A percentile compares a stretch with the other conserved stretches of the same genome.
Conservation (phyloP, 371 early-diverging fungal species). For the Lichtheimia corymbifera region DNA sequence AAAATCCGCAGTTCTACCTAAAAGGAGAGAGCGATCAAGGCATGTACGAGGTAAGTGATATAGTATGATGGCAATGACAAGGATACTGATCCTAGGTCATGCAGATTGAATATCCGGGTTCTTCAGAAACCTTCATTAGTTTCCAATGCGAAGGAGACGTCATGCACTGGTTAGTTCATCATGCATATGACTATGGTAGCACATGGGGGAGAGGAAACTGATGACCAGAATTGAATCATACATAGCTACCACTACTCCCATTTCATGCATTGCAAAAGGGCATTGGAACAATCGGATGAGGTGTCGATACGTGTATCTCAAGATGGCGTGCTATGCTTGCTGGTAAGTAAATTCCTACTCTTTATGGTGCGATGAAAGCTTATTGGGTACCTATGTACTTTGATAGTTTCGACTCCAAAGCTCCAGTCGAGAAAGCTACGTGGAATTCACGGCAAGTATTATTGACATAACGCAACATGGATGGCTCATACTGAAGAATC, state of each 20-base stretch:
- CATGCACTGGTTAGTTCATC: constrained; percentile 25
- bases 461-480: no score
- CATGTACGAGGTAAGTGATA: constrained; percentile 16
- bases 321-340: constrained; percentile 30
- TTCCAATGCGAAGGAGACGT: constrained; percentile 26
- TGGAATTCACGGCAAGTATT: constrained; percentile 30
- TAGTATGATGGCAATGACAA: background rate
- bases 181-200: background rate
- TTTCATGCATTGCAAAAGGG: constrained; percentile 31
- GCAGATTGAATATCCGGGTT: constrained; percentile 32
- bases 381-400: background rate
- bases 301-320: constrained; percentile 33
- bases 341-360: constrained; percentile 22
- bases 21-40: constrained; percentile 26
- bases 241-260: constrained; percentile 38
- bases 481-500: no score
- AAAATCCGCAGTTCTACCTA: constrained; percentile 29
- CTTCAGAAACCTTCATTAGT: constrained; percentile 36
- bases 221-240: background rate
- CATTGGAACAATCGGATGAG: constrained; percentile 34
- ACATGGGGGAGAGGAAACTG: background rate
- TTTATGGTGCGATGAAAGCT: background rate
- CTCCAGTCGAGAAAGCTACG: constrained; percentile 10
- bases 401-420: constrained; percentile 13
- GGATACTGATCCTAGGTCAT: background rate